Percentiles rank a stretch among this genome's conserved stretches.
These are phyloP conservation scores for Paramecium tetraurelia DNA, from an alignment of 73 alveolate genomes.

Conservation along the genomic window DNA sequence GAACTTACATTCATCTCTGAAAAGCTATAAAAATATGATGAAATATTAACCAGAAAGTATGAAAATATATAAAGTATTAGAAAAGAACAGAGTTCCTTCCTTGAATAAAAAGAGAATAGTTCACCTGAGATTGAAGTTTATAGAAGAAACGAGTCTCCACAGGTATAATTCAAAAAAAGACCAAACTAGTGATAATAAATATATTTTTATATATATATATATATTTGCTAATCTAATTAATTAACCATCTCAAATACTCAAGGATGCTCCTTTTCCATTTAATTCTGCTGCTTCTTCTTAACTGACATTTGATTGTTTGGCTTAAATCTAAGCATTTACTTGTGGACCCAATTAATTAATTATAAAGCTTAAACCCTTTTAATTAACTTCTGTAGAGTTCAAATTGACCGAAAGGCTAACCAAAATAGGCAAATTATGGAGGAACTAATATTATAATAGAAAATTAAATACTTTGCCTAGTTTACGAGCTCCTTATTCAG, in stretches of 20 bases:
- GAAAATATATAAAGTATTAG: neutral
- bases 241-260: constrained; percentile 13
- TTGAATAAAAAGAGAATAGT: constrained; percentile 17
- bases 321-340: neutral
- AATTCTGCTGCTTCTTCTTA: constrained; percentile 28
- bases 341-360: neutral
- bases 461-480: neutral
- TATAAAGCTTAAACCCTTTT: neutral
- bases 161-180: neutral
- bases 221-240: neutral
- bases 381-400: neutral
- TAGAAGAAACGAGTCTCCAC: constrained; percentile 16
- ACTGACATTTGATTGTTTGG: neutral
- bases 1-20: constrained; percentile 61
- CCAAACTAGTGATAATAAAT: neutral
- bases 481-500: neutral
- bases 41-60: constrained; percentile 34
- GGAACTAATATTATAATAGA: neutral
- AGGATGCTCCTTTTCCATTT: neutral
- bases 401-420: neutral
- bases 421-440: neutral
- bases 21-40: constrained; percentile 57
- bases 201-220: neutral
- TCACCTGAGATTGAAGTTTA: constrained; percentile 36
- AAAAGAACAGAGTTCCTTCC: constrained; percentile 32